Percentiles rank a stretch among this genome's conserved stretches.
phyloP scores from a whole-genome alignment of 2,329 filamentous ascomycete species.

The Neonectria hederae region DNA sequence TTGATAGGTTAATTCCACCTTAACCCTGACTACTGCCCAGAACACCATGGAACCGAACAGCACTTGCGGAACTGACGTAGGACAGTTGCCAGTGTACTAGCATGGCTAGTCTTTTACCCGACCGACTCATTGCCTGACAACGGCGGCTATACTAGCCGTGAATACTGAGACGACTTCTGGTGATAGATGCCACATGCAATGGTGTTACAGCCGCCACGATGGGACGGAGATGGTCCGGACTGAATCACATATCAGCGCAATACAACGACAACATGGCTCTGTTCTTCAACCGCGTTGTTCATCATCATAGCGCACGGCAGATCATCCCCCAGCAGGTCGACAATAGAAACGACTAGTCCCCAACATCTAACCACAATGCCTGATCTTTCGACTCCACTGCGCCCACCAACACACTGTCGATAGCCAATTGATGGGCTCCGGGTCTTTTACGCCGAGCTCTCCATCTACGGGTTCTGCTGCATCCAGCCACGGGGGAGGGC shows the following conservation, averaged over 20 bases:
- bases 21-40: not conserved
- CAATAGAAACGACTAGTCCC: not conserved
- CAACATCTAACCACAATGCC: not conserved
- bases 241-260: not conserved
- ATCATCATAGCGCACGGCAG: not conserved
- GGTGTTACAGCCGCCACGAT: not conserved
- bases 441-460: not conserved
- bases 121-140: not conserved
- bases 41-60: not conserved
- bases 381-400: constrained; percentile 2
- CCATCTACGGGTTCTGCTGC: not conserved
- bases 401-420: constrained; percentile 2
- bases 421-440: not conserved
- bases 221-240: not conserved
- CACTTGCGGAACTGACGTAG: not conserved
- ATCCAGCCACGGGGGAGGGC: not conserved
- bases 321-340: not conserved
- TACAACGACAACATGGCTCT: not conserved
- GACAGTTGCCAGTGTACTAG: not conserved
- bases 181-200: not conserved
- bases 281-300: not conserved
- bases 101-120: not conserved
- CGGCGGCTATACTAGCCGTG: not conserved
- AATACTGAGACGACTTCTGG: not conserved
- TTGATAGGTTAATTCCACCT: not conserved